phyloP scores from a whole-genome alignment of 495 filamentous ascomycete genomes.

The Podospora fimiseda region DNA sequence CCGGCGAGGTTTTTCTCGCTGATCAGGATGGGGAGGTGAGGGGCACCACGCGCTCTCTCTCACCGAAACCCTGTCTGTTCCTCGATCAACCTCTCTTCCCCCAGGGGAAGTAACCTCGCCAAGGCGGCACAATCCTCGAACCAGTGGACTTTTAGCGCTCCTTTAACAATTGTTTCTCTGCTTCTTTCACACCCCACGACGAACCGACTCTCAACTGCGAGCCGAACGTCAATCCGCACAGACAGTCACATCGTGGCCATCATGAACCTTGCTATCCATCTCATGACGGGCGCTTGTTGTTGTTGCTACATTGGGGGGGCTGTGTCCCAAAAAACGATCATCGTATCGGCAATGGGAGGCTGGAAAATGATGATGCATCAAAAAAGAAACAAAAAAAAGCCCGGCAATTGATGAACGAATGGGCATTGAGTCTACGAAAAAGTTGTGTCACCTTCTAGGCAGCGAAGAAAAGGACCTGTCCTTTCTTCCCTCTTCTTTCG shows the following conservation, averaged over 20 bases:
- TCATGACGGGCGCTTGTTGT: neutral
- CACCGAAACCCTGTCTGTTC: neutral
- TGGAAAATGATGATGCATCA: neutral
- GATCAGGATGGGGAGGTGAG: neutral
- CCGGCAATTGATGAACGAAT: too few species aligned
- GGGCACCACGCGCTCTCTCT: neutral
- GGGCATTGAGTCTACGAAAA: neutral
- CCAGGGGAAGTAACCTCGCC: neutral
- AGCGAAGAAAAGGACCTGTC: neutral
- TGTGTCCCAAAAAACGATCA: neutral
- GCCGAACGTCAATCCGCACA: too few species aligned
- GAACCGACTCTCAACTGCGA: neutral
- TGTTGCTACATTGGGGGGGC: neutral
- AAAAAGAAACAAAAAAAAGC: too few species aligned
- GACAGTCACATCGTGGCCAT: neutral
- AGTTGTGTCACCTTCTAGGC: neutral
- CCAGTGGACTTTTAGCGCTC: neutral
- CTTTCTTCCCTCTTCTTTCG: neutral
- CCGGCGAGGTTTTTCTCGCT: neutral
- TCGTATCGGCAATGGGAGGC: neutral
- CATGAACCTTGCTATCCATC: neutral
- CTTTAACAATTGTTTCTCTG: neutral
- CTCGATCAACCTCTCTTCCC: neutral
- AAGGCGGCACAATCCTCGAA: conserved; percentile 5
- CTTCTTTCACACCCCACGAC: neutral